Base-by-base conservation (phyloP, 2,329 filamentous ascomycete species). In the Paracorniculantispora psalliotae region DNA sequence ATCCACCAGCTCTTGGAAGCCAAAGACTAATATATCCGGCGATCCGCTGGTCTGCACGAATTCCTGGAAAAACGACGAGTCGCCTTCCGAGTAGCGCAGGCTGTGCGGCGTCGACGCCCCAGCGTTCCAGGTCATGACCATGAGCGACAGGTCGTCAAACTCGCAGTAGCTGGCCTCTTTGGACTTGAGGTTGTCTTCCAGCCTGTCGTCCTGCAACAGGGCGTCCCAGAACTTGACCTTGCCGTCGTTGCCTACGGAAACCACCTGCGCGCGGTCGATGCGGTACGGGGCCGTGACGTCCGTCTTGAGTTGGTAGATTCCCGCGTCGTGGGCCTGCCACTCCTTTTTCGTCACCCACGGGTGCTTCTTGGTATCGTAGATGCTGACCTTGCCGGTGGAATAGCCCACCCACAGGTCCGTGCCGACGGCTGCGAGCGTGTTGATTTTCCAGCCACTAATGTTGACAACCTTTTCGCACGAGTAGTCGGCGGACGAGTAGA, bases 1-100 rank as follows among this genome's bases (percentile, higher is more conserved):
- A 69, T 99, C 94, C 4, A 99, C 94, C n/a, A 99, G 81, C 73
- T 99, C 94, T 72, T 99, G 94, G 72, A 99, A 99, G 1, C 92
- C 93, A 77, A 99, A 99, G 1, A 97, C 84, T 2, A 97, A 76
- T 52, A 99, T 92, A 66, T 97, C 94, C 0, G 94, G 91, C 8
- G 89, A 86, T 41, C 88, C 83, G 62, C 89, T 87, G n/a, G 83
- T 84, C 63, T 87, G 83, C 26, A 99, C 79, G 17, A 96, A 81
- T 59, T 93, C 85, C 63, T 86, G 85, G 68, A 97, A 89, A 71
- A 97, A 97, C 46, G 81, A 80, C 12, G 84, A 83, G 67, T 96
- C 91, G 56, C 83, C 77, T 30, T 84, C 81, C 1, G 85, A 84
- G 63, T 90, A 85, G 57, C 89, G 83, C 35, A 97, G 77, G 67